Evolutionary conservation across 2,329 filamentous ascomycete genomes (phyloP).

Genomic region (Westerdykella sp.): DNA sequence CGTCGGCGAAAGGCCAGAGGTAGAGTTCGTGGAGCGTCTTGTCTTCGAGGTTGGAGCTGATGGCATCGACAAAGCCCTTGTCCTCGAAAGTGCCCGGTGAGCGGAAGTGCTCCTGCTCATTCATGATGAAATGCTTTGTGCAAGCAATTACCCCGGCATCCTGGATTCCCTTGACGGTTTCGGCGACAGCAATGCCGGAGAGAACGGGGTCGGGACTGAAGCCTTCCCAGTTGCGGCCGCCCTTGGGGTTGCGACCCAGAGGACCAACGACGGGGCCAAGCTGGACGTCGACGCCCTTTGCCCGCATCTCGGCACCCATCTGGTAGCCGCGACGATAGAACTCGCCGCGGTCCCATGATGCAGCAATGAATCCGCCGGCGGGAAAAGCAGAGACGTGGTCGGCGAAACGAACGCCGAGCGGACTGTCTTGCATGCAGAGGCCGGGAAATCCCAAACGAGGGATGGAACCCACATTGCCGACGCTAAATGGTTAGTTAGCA

Average conservation of each 20-base stretch:
- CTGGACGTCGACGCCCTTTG: slow-evolving; percentile 68
- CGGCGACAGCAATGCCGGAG: slow-evolving; percentile 64
- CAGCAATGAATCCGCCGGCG: slow-evolving; percentile 69
- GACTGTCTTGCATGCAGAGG: slow-evolving; percentile 83
- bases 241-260: slow-evolving; percentile 60
- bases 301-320: slow-evolving; percentile 69
- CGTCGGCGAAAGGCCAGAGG: slow-evolving; percentile 53
- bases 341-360: slow-evolving; percentile 71
- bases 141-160: slow-evolving; percentile 75
- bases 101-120: slow-evolving; percentile 62
- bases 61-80: slow-evolving; percentile 56
- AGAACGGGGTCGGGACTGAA: slow-evolving; percentile 70
- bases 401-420: slow-evolving; percentile 68
- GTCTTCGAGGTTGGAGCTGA: slow-evolving; percentile 58
- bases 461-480: slow-evolving; percentile 66
- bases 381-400: slow-evolving; percentile 81
- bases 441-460: slow-evolving; percentile 63
- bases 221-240: slow-evolving; percentile 49
- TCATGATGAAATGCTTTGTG: slow-evolving; percentile 54
- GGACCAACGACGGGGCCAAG: slow-evolving; percentile 74
- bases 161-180: slow-evolving; percentile 75
- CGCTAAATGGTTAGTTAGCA: slow-evolving; percentile 48
- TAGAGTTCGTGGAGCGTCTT: slow-evolving; percentile 59
- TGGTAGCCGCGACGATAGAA: slow-evolving; percentile 63
- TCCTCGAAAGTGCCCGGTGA: slow-evolving; percentile 53